Percentiles rank a stretch among this genome's conserved stretches.
Evolutionary conservation across 2,329 filamentous ascomycete species (phyloP).

Genomic region (Alternaria arborescens): DNA sequence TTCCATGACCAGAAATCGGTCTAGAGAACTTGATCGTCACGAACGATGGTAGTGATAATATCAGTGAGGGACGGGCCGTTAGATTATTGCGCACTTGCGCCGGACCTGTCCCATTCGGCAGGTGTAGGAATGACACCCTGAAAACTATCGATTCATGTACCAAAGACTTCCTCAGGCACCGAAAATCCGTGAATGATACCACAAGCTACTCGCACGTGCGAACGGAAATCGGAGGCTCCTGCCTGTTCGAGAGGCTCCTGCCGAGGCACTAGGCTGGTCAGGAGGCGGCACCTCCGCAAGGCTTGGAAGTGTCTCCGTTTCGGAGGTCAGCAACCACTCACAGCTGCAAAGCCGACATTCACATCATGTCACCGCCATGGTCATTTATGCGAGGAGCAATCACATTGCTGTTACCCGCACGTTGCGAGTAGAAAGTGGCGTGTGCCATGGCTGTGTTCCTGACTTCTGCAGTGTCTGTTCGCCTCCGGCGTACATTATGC

Average conservation of each 20-base stretch:
- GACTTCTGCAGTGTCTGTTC: not conserved
- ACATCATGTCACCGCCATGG: conserved; percentile 13
- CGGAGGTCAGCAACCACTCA: conserved; percentile 37
- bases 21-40: not conserved
- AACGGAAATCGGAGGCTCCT: conserved; percentile 22
- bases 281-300: conserved; percentile 12
- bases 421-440: conserved; percentile 16
- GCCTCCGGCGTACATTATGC: conserved; percentile 10
- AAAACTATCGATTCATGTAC: not conserved
- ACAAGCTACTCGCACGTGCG: conserved; percentile 26
- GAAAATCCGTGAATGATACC: conserved; percentile 21
- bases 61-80: conserved; percentile 10
- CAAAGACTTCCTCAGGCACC: not conserved
- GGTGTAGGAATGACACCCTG: not conserved
- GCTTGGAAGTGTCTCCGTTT: conserved; percentile 20
- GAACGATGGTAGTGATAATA: not conserved
- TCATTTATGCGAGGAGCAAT: conserved; percentile 41
- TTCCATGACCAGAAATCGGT: not conserved
- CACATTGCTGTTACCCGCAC: conserved; percentile 30
- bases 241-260: conserved; percentile 28
- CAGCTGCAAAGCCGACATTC: conserved; percentile 27
- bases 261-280: conserved; percentile 25
- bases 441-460: conserved; percentile 14
- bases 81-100: not conserved
- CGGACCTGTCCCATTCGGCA: conserved; percentile 9